A percentile compares a stretch with the other conserved stretches of the same genome.
phyloP scores from a whole-genome alignment of 805 yeast genomes.

The Sungouiella blattae region DNA sequence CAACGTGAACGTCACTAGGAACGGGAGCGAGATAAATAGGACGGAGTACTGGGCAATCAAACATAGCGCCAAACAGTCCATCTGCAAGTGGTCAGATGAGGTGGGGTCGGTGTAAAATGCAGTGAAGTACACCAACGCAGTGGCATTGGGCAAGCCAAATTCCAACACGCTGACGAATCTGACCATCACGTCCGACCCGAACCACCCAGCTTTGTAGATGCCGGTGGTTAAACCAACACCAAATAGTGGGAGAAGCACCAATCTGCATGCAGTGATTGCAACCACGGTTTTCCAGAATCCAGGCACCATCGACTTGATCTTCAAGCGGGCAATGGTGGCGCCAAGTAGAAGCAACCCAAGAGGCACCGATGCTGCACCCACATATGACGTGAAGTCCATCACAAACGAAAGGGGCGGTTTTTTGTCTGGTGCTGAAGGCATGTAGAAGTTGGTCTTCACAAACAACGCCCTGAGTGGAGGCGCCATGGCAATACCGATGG shows the following conservation, averaged over 20 bases:
- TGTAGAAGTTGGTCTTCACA: slow-evolving; percentile 45
- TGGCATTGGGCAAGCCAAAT: slow-evolving; percentile 83
- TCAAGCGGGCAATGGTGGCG: slow-evolving; percentile 78
- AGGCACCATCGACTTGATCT: slow-evolving; percentile 54
- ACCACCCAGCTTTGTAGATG: slow-evolving; percentile 59
- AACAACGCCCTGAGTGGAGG: slow-evolving; percentile 64
- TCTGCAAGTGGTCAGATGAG: slow-evolving; percentile 52
- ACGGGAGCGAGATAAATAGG: slow-evolving; percentile 67
- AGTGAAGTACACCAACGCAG: slow-evolving; percentile 82
- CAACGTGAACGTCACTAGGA: slow-evolving; percentile 66
- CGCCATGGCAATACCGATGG: slow-evolving; percentile 71
- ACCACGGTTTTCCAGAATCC: slow-evolving; percentile 72
- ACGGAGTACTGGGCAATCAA: slow-evolving; percentile 71
- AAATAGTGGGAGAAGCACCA: slow-evolving; percentile 73
- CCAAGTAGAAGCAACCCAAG: slow-evolving; percentile 80
- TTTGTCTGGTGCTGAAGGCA: slow-evolving; percentile 79
- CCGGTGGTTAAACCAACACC: slow-evolving; percentile 64
- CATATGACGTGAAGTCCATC: slow-evolving; percentile 74
- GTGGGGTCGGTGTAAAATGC: slow-evolving; percentile 77
- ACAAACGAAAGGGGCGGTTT: slow-evolving; percentile 80
- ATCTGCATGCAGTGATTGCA: slow-evolving; percentile 51
- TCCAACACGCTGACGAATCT: slow-evolving; percentile 71
- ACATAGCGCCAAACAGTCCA: slow-evolving; percentile 81
- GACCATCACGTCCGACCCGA: slow-evolving; percentile 55
- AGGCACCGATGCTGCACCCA: slow-evolving; percentile 88